Evolutionary conservation across 345 rosid genomes (phyloP).

Genomic region (Eutrema heterophyllum): DNA sequence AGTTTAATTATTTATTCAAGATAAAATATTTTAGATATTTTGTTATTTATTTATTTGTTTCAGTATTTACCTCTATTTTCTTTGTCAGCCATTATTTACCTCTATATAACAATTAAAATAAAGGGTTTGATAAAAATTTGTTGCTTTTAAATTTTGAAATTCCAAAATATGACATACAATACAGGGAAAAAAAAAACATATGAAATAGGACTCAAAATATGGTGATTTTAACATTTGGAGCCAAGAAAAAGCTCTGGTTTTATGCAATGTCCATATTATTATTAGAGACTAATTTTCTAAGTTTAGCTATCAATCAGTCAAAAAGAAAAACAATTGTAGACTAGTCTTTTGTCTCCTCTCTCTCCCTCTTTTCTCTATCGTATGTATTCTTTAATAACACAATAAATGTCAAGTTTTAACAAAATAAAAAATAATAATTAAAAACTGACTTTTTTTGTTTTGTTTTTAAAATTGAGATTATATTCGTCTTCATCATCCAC

Average conservation of each 20-base stretch:
- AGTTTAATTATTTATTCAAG: background rate
- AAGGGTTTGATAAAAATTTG: background rate
- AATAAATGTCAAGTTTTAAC: constrained; percentile 20
- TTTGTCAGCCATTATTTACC: background rate
- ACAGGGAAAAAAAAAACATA: background rate
- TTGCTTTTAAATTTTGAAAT: background rate
- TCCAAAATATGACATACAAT: background rate
- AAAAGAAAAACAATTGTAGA: background rate
- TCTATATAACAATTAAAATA: background rate
- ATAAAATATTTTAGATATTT: background rate
- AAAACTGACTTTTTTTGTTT: constrained; percentile 2
- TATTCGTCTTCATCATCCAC: constrained; percentile 25
- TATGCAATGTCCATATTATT: background rate
- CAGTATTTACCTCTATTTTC: background rate
- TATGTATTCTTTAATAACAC: constrained; percentile 16
- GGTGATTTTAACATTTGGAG: background rate
- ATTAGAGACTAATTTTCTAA: background rate
- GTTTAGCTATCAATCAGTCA: background rate
- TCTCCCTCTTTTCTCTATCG: background rate
- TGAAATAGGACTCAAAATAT: background rate
- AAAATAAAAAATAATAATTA: background rate
- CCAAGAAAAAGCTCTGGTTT: background rate
- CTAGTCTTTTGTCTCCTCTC: background rate
- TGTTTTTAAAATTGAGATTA: background rate
- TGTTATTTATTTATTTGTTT: background rate